Evolutionary conservation across 225 moss, liverwort and hornwort species (phyloP), one percentile per base, ranked within the genome.

Genomic region (Bryum argenteum): DNA sequence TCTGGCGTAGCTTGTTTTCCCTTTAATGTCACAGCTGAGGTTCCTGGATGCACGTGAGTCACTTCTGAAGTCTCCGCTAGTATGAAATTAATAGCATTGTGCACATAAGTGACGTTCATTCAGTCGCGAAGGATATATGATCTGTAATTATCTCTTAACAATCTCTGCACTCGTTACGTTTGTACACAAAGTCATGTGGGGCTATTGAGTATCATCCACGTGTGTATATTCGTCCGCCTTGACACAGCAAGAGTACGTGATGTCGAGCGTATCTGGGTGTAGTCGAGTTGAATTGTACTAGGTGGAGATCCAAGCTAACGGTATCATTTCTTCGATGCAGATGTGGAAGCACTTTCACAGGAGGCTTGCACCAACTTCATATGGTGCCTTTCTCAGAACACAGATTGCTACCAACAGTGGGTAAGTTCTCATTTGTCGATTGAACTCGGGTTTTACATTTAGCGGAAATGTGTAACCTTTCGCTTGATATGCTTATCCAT

Each of bases 331-430:
- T 11, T 77, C 37, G 65, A 19, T 87, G 79, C 81, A 99, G 98
- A 90, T 71, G 71, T 88, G 48, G 82, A 88, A 54, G 67, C 71
- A 17, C 79, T 99, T 74, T 80, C 85, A 54, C 63, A 68, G 48
- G 94, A 99, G 76, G 94, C 92, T 63, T 87, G 83, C 84, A 84
- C 72, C 54, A 92, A 85, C 72, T 92, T 94, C 61, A 61, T 94
- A 39, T 99, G 98, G 98, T 94, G 88, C 74, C 80, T 99, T 67
- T 71, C 87, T 24, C 94, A 93, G 61, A 92, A 89, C 58, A 66
- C 89, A 55, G 92, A 94, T 64, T 94, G 92, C 70, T 94, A 83
- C 67, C 80, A 72, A 51, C 92, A 92, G 62, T 99, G 98, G 98
- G 98, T 98, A 84, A 13, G 84, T 12, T 18, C 11, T 63, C 53